Evolutionary conservation across 768 basidiomycete species (phyloP).

Genomic region (Omphalotus guepiniiformis): DNA sequence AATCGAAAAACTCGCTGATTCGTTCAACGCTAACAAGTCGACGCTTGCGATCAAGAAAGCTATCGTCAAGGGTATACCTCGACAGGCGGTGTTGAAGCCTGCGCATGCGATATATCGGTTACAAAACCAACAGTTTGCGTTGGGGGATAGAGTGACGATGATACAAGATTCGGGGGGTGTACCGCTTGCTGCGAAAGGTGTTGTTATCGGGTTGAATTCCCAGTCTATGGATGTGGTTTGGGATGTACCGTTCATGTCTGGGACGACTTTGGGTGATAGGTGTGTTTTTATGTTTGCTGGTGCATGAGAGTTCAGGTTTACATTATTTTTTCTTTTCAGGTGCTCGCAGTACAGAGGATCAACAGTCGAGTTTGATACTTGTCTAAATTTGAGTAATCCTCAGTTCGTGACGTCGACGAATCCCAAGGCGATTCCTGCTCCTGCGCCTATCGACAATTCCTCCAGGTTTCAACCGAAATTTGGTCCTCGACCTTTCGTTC

Average conservation of each 20-base stretch:
- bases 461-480: constrained; percentile 62
- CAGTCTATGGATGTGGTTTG: constrained; percentile 93
- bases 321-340: constrained; percentile 34
- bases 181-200: constrained; percentile 86
- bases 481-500: constrained; percentile 62
- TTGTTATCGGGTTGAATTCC: constrained; percentile 84
- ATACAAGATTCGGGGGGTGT: constrained; percentile 94
- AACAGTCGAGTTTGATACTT: constrained; percentile 80
- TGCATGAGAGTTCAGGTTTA: background rate
- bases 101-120: constrained; percentile 84
- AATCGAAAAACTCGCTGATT: constrained; percentile 76
- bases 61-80: constrained; percentile 89
- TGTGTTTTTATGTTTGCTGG: constrained; percentile 25
- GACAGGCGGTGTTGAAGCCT: constrained; percentile 91
- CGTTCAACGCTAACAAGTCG: constrained; percentile 56
- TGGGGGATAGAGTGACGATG: constrained; percentile 95
- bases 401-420: constrained; percentile 82
- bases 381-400: constrained; percentile 81
- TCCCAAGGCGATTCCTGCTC: constrained; percentile 45
- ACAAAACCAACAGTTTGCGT: constrained; percentile 79
- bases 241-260: constrained; percentile 95
- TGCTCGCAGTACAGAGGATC: constrained; percentile 93
- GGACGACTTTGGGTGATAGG: constrained; percentile 81
- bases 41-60: constrained; percentile 77
- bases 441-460: constrained; percentile 32